Conservation (phyloP, 1,139 yeast genomes). For the Casaregolazyma lundiana region DNA sequence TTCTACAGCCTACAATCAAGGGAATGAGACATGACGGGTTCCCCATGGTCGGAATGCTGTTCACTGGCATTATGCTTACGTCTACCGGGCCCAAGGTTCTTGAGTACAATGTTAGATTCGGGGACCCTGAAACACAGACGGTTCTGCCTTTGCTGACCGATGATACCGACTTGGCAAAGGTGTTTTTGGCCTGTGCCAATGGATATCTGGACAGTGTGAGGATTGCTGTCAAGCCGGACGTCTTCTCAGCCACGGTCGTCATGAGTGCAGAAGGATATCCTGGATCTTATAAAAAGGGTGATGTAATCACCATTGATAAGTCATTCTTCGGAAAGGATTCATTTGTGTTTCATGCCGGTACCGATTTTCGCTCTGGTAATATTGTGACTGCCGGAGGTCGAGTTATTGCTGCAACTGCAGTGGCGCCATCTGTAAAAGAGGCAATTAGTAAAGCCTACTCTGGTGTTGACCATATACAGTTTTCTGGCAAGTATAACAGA, state of each 20-base stretch:
- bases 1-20: constrained; percentile 86
- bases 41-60: constrained; percentile 93
- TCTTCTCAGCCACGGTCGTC: constrained; percentile 85
- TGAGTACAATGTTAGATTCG: constrained; percentile 96
- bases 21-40: constrained; percentile 95
- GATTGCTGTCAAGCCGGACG: constrained; percentile 55
- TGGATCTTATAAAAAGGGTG: constrained; percentile 78
- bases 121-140: constrained; percentile 98
- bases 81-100: constrained; percentile 84
- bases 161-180: constrained; percentile 87
- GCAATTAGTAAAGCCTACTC: constrained; percentile 83
- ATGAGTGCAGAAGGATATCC: constrained; percentile 98
- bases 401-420: constrained; percentile 92
- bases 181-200: constrained; percentile 91
- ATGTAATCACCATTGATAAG: constrained; percentile 59
- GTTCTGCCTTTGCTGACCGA: constrained; percentile 79
- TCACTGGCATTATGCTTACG: constrained; percentile 94
- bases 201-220: constrained; percentile 85
- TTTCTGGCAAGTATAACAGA: constrained; percentile 75
- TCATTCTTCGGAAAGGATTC: constrained; percentile 46
- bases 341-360: constrained; percentile 93
- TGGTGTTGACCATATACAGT: constrained; percentile 74
- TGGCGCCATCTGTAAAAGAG: constrained; percentile 65
- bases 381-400: constrained; percentile 91
- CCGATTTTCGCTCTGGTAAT: constrained; percentile 51